Percentiles rank a stretch among this genome's conserved stretches.
phyloP scores from a whole-genome alignment of 495 filamentous ascomycete genomes.

The Talaromyces liani region DNA sequence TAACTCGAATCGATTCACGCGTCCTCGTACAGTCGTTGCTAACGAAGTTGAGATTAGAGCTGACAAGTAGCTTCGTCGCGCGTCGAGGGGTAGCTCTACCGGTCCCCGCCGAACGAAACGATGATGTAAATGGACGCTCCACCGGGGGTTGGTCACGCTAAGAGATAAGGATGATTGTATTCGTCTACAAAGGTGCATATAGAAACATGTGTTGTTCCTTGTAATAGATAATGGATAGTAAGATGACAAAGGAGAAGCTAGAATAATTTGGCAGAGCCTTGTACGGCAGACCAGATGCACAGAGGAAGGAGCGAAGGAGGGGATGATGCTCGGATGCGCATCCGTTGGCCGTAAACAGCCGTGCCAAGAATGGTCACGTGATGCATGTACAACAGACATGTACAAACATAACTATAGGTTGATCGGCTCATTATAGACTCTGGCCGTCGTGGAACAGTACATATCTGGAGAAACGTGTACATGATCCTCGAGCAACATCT shows the following conservation, averaged over 20 bases:
- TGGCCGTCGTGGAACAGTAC: not conserved
- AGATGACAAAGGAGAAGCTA: not conserved
- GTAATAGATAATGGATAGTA: not conserved
- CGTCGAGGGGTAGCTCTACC: constrained; percentile 4
- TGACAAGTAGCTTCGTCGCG: not conserved
- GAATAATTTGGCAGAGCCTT: not conserved
- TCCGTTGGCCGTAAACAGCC: not conserved
- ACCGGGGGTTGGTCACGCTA: not conserved
- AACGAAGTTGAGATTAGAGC: not conserved
- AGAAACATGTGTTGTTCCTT: not conserved
- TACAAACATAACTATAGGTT: no score
- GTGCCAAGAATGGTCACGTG: not conserved
- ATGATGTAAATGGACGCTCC: constrained; percentile 5
- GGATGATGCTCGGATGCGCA: not conserved
- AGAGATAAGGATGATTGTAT: not conserved
- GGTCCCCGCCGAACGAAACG: constrained; percentile 7
- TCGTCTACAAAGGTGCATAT: not conserved
- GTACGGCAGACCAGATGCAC: not conserved
- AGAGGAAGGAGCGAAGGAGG: not conserved
- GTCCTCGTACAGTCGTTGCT: not conserved
- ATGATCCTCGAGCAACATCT: not conserved
- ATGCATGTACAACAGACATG: not conserved
- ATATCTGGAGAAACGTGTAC: constrained; percentile 16
- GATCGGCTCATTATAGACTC: not conserved
- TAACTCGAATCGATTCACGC: not conserved